Evolutionary conservation across 768 basidiomycete species (phyloP), one percentile per base, ranked within the genome.

Genomic region (Rhodosporidiobolus sp.): DNA sequence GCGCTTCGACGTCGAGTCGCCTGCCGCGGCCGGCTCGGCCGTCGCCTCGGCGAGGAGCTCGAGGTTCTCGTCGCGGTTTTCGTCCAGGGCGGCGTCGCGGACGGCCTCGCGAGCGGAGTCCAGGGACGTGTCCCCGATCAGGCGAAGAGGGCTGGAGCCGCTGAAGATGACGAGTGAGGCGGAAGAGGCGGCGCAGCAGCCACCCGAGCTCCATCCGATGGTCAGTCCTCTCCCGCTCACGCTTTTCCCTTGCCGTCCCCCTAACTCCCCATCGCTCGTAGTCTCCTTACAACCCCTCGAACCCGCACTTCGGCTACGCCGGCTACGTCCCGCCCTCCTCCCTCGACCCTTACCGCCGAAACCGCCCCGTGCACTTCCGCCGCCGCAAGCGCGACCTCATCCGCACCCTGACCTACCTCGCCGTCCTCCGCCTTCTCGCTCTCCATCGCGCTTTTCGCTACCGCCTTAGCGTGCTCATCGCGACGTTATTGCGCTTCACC

Each of bases 381-480:
- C 67, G 73, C 4, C 76, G 77, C 5, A 79, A 79, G 55, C 72
- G 78, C 48, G 78, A 79, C 62, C 73, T 79, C 55, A 24, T 73
- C 48, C 72, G 75, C 20, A 79, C 78, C 1, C 72, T 79, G 30
- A 74, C 75, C 34, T 79, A 79, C 60, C 76, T 79, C 54, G 68
- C 72, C 53, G 73, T 67, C 9, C 73, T 79, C 16, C 78, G 78
- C 34, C 65, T 79, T 61, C 72, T 79, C 55, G 70, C 77, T 1
- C 61, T 76, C 11, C 74, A 78, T 38, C 76, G 78, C 26, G 49
- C 59, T 1, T 43, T 74, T 20, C 68, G 50, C 2, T 63, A 59
- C 53, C 73, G 73, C 12, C 54, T 70, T 34, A 62, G 48, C 28
- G 4, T 64, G 20, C 16, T 74, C 19, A 28, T 74, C 26, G 73